Evolutionary conservation across 108 stramenopile species (phyloP), one percentile per base, ranked within the genome.

Genomic region (Parmales sp.): DNA sequence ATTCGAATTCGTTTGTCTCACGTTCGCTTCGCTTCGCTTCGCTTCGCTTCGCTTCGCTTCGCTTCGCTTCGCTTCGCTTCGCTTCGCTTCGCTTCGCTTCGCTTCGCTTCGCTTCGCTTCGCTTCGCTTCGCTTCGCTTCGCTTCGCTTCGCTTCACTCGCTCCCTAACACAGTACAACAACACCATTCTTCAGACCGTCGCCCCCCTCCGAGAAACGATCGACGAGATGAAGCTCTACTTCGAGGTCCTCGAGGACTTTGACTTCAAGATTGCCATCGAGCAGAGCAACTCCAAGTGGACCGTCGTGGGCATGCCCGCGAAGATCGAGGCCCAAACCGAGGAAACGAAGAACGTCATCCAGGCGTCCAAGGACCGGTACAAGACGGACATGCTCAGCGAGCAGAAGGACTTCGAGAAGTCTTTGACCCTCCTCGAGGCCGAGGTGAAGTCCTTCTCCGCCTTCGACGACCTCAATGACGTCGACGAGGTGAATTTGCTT

Each of bases 341-440:
- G 26, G 74, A 77, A 26, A 68, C 80, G 31, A 38, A 34, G 44
- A 74, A 37, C 22, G 39, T 74, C 29, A 66, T 49, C 23, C 65
- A 38, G 29, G 0, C 66, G 6, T 25, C 22, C 22, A 65, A 72
- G 38, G 68, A 43, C 48, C 38, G 39, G 45, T 78, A 78, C 76
- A 72, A 29, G 0, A 65, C 66, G 6, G 78, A 83, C 49, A 82
- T 82, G 81, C 41, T 71, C 39, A 34, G 39, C 38, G 85, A 83
- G 65, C 85, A 86, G 64, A 71, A 78, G 28, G 37, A 43, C n/a
- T 86, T 86, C 63, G 70, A 38, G n/a, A 64, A 80, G 37, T 49
- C 65, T 8, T 34, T 86, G 29, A 49, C 69, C 44, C 37, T 71
- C 25, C 39, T 86, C 11, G 73, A 82, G 63, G 64, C 68, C 5